Evolutionary conservation across 2,329 filamentous ascomycete species (phyloP).

Genomic region (Tolypocladium tundrense): DNA sequence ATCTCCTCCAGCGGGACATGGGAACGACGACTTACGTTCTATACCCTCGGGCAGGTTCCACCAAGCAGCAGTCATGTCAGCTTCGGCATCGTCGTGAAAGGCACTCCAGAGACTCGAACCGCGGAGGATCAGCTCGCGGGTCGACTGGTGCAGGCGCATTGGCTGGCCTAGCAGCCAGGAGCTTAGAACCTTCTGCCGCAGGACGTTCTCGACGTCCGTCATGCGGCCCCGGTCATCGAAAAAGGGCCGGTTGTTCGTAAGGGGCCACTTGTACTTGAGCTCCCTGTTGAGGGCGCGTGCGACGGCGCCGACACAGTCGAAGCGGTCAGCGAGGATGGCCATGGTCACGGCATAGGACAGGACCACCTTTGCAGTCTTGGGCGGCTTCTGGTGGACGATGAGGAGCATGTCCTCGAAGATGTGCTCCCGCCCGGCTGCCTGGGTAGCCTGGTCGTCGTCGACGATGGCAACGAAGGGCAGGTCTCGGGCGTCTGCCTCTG

Average conservation of each 20-base stretch:
- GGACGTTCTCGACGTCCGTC: conserved; percentile 48
- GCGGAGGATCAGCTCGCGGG: conserved; percentile 54
- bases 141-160: conserved; percentile 48
- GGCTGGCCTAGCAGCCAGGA: conserved; percentile 55
- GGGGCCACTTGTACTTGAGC: conserved; percentile 45
- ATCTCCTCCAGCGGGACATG: background rate
- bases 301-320: conserved; percentile 51
- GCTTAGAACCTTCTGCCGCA: conserved; percentile 61
- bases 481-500: conserved; percentile 34
- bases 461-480: conserved; percentile 56
- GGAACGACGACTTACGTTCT: conserved; percentile 40
- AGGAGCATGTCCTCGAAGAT: conserved; percentile 58
- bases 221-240: conserved; percentile 24
- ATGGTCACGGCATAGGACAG: conserved; percentile 57
- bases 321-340: conserved; percentile 62
- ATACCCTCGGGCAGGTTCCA: conserved; percentile 62
- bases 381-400: conserved; percentile 49
- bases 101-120: conserved; percentile 51
- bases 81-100: conserved; percentile 21
- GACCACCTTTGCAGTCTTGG: conserved; percentile 30
- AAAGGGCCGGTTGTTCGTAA: conserved; percentile 28
- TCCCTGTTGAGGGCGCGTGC: conserved; percentile 39
- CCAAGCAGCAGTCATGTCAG: conserved; percentile 42
- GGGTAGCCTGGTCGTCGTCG: conserved; percentile 60
- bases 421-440: conserved; percentile 45